Percentiles rank a stretch among this genome's conserved stretches.
Conservation (phyloP, 257 asterid genomes). For the Salvia hispanica region DNA sequence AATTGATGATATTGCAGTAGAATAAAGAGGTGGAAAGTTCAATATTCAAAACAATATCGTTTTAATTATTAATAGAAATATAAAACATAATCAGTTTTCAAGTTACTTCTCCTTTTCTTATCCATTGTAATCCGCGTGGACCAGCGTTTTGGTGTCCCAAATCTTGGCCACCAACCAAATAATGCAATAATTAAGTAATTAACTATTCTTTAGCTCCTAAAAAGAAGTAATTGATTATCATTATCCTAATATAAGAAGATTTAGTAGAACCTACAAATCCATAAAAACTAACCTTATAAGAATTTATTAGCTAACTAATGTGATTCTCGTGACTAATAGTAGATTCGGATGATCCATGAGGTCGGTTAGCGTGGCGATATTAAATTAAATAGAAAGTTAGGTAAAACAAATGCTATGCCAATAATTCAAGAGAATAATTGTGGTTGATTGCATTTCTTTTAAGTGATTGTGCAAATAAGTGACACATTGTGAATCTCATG, state of each 20-base stretch:
- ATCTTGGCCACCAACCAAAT: constrained; percentile 29
- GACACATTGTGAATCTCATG: no score
- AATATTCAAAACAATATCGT: no score
- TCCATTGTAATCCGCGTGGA: constrained; percentile 17
- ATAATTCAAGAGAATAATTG: constrained; percentile 15
- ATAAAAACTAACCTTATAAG: not conserved
- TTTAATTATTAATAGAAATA: no score
- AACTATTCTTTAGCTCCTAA: not conserved
- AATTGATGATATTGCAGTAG: no score
- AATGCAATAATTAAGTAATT: constrained; percentile 1
- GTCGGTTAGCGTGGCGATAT: constrained; percentile 4
- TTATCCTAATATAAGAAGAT: constrained; percentile 16
- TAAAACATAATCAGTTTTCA: no score
- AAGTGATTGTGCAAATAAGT: no score
- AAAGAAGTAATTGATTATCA: not conserved
- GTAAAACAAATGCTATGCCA: not conserved
- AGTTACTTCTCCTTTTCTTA: not conserved
- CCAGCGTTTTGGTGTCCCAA: constrained; percentile 28
- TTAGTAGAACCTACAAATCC: constrained; percentile 24
- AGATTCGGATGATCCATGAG: not conserved
- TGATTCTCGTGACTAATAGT: not conserved
- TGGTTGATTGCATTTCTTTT: not conserved
- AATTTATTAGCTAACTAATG: not conserved
- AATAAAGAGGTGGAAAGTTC: no score
- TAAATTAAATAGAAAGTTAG: not conserved